Evolutionary conservation across 768 basidiomycete species (phyloP).

Genomic region (Termitomyces sp.): DNA sequence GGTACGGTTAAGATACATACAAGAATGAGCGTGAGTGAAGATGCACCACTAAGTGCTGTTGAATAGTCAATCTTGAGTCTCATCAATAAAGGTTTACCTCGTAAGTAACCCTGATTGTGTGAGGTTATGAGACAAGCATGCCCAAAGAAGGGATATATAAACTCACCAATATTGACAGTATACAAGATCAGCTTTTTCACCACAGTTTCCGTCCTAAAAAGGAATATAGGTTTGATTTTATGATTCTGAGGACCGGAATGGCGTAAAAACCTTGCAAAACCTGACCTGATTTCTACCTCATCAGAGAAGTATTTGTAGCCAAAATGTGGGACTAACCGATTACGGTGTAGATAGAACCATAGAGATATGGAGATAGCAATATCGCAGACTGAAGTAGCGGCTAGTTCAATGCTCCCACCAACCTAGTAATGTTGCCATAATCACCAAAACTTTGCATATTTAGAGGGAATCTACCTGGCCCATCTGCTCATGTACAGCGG

Average conservation of each 20-base stretch:
- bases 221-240: no score
- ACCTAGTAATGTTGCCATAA: neutral
- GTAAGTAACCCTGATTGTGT: conserved; percentile 1
- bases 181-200: conserved; percentile 9
- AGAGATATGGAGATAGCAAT: conserved; percentile 7
- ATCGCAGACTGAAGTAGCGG: conserved; percentile 9
- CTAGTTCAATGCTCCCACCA: conserved; percentile 9
- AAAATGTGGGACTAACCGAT: neutral
- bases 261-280: conserved; percentile 4
- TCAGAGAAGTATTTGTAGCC: neutral
- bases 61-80: neutral
- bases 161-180: conserved; percentile 9
- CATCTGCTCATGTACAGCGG: conserved; percentile 7
- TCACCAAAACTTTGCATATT: neutral
- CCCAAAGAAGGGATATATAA: neutral
- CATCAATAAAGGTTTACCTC: neutral
- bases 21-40: conserved; percentile 7
- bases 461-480: neutral
- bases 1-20: neutral
- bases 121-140: neutral
- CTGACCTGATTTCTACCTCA: neutral
- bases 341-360: conserved; percentile 6
- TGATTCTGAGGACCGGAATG: no score
- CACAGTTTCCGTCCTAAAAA: conserved; percentile 5
- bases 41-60: conserved; percentile 1